These are phyloP conservation scores for Lachnellula subtilissima DNA, from an alignment of 2,329 filamentous ascomycete genomes.

Conservation along the genomic window DNA sequence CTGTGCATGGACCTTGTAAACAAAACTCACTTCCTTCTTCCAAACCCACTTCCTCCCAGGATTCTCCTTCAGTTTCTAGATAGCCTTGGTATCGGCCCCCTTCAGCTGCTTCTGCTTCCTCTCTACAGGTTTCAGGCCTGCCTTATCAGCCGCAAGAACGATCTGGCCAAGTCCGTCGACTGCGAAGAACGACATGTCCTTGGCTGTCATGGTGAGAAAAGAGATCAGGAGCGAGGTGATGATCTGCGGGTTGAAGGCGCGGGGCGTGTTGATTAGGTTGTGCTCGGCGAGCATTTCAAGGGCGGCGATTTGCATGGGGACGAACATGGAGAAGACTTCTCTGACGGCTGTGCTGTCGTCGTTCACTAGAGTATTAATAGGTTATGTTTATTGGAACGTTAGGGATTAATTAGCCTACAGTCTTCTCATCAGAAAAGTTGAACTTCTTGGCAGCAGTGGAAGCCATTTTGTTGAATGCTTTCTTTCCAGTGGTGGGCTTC, in stretches of 20 bases:
- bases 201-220: conserved; percentile 45
- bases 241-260: conserved; percentile 41
- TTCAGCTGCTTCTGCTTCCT: not conserved
- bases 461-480: not conserved
- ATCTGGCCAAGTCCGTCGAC: conserved; percentile 52
- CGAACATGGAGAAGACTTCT: conserved; percentile 45
- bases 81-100: not conserved
- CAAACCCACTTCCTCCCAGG: not conserved
- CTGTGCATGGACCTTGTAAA: not conserved
- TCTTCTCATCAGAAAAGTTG: not conserved
- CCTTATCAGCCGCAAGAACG: conserved; percentile 12
- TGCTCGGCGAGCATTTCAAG: conserved; percentile 44
- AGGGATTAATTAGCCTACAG: not conserved
- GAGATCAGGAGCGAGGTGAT: conserved; percentile 42
- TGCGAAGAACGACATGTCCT: conserved; percentile 35
- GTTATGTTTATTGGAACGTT: not conserved
- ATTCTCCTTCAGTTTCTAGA: not conserved
- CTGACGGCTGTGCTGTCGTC: not conserved
- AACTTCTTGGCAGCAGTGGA: not conserved
- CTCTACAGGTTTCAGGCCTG: not conserved
- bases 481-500: not conserved
- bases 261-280: conserved; percentile 30
- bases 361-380: not conserved
- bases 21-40: not conserved
- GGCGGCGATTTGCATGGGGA: conserved; percentile 52